Evolutionary conservation across 345 rosid species (phyloP).

Genomic region (Draba incana): DNA sequence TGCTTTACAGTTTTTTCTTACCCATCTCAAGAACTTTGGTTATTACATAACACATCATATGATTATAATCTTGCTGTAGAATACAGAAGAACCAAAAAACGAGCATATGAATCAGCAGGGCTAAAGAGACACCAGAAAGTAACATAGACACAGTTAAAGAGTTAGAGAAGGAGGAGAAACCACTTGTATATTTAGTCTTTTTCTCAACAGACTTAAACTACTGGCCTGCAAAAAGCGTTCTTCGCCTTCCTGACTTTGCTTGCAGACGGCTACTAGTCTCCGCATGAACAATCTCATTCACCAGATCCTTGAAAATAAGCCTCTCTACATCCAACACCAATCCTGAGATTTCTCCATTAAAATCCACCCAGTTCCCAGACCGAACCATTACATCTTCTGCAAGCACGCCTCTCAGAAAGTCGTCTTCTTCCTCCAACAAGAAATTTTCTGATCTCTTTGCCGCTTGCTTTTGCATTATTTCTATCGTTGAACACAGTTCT

Average conservation of each 20-base stretch:
- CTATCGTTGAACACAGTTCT: conserved; percentile 69
- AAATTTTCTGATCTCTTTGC: conserved; percentile 48
- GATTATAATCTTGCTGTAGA: conserved; percentile 15
- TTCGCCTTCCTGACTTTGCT: conserved; percentile 53
- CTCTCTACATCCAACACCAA: conserved; percentile 78
- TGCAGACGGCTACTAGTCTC: conserved; percentile 49
- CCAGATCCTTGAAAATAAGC: conserved; percentile 78
- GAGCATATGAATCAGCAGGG: conserved; percentile 23
- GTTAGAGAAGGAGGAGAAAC: conserved; percentile 32
- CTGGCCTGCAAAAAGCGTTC: conserved; percentile 63
- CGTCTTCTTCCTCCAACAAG: conserved; percentile 59
- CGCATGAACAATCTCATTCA: conserved; percentile 66
- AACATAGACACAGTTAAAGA: conserved; percentile 23
- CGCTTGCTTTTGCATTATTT: conserved; percentile 52
- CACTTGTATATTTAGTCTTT: conserved; percentile 10
- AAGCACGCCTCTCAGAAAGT: conserved; percentile 57
- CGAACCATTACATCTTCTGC: conserved; percentile 67
- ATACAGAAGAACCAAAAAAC: conserved; percentile 15
- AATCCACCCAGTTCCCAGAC: conserved; percentile 71
- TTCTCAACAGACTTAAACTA: conserved; percentile 32
- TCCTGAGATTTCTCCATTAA: conserved; percentile 56
- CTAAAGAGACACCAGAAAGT: conserved; percentile 1
- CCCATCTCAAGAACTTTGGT: conserved; percentile 33
- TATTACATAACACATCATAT: conserved; percentile 34
- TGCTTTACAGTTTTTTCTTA: conserved; percentile 15